These are phyloP conservation scores for Sutorius australiensis DNA, from an alignment of 768 basidiomycete genomes.

Conservation along the genomic window DNA sequence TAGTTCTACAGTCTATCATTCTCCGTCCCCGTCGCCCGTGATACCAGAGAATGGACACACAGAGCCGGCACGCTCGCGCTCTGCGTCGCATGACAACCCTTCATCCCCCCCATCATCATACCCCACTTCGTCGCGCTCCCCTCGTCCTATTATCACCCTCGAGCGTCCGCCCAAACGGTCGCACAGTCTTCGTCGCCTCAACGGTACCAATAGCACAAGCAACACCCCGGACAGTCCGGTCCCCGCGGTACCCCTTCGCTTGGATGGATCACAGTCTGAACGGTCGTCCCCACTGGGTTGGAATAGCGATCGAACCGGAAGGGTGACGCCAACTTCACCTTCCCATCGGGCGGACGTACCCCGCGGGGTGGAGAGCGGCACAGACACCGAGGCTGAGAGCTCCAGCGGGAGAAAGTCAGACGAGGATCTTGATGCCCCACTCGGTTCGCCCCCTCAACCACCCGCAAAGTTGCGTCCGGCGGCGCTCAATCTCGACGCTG, in stretches of 20 bases:
- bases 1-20: conserved; percentile 30
- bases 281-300: conserved; percentile 20
- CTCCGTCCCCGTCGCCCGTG: conserved; percentile 39
- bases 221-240: conserved; percentile 5
- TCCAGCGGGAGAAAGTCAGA: conserved; percentile 36
- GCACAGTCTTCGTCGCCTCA: conserved; percentile 25
- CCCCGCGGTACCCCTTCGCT: conserved; percentile 8
- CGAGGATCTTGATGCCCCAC: conserved; percentile 20
- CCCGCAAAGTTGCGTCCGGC: conserved; percentile 42
- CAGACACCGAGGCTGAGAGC: conserved; percentile 62
- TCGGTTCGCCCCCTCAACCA: conserved; percentile 37
- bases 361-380: conserved; percentile 67
- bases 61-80: conserved; percentile 41
- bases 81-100: conserved; percentile 31
- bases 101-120: background rate
- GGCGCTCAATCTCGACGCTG: conserved; percentile 26
- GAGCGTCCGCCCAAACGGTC: conserved; percentile 34
- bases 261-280: conserved; percentile 18
- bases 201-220: conserved; percentile 2
- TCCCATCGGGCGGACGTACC: conserved; percentile 68
- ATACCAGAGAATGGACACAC: conserved; percentile 31
- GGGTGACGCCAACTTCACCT: conserved; percentile 48
- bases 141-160: conserved; percentile 32
- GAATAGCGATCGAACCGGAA: conserved; percentile 20
- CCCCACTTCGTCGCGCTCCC: conserved; percentile 19